Percentiles rank a stretch among this genome's conserved stretches.
Conservation (phyloP, 495 filamentous ascomycete genomes). For the Hyaloscypha variabilis region DNA sequence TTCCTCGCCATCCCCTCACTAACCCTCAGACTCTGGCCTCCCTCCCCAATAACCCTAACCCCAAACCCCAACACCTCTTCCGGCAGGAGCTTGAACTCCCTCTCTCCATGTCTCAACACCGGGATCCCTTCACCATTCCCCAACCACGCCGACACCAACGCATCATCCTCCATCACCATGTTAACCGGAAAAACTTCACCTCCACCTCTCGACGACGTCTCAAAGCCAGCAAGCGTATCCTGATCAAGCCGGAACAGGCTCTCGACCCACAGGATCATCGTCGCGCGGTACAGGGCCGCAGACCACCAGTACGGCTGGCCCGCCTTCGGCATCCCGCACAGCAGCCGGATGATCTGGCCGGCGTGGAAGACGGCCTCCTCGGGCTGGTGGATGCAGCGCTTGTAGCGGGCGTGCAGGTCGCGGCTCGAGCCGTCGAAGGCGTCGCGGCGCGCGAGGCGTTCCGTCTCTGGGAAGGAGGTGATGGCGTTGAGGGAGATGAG, state of each 20-base stretch:
- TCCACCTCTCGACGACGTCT: background rate
- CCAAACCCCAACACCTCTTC: constrained; percentile 45
- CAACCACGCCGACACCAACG: constrained; percentile 39
- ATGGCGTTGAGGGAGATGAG: constrained; percentile 62
- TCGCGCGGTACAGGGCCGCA: constrained; percentile 53
- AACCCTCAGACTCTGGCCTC: constrained; percentile 40
- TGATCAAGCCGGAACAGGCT: constrained; percentile 41
- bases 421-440: constrained; percentile 48
- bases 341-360: constrained; percentile 58
- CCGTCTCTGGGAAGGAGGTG: constrained; percentile 60
- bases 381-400: constrained; percentile 53
- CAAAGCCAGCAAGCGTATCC: constrained; percentile 34
- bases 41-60: constrained; percentile 44
- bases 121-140: constrained; percentile 41
- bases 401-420: constrained; percentile 48
- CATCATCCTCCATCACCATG: constrained; percentile 41
- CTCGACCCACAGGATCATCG: constrained; percentile 52
- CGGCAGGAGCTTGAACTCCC: constrained; percentile 36
- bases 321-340: constrained; percentile 47
- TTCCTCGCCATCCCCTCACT: constrained; percentile 51
- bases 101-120: constrained; percentile 38
- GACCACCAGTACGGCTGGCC: constrained; percentile 57
- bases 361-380: constrained; percentile 62
- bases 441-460: constrained; percentile 57
- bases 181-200: constrained; percentile 40